Conservation (phyloP, 2,329 filamentous ascomycete genomes). For the Talaromyces sp. region DNA sequence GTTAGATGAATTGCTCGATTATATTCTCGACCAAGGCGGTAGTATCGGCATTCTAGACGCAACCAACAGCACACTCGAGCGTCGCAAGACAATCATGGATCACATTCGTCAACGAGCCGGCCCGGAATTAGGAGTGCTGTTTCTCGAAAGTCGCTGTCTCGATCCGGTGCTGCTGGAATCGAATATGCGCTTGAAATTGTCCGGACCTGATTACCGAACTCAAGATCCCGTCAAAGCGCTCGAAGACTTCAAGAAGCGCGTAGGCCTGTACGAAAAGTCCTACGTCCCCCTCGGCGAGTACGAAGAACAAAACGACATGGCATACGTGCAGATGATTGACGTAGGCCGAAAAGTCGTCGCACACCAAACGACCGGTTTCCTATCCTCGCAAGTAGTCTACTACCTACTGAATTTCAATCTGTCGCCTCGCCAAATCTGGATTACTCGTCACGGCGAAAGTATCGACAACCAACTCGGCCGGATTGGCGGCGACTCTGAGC, state of each 20-base stretch:
- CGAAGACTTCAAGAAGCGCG: slow-evolving; percentile 86
- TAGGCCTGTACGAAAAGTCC: slow-evolving; percentile 87
- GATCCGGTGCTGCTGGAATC: slow-evolving; percentile 82
- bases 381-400: slow-evolving; percentile 86
- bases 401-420: slow-evolving; percentile 97
- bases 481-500: slow-evolving; percentile 82
- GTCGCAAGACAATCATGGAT: slow-evolving; percentile 77
- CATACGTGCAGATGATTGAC: slow-evolving; percentile 97
- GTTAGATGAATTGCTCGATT: slow-evolving; percentile 85
- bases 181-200: slow-evolving; percentile 95
- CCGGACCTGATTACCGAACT: slow-evolving; percentile 90
- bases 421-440: slow-evolving; percentile 94
- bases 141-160: slow-evolving; percentile 90
- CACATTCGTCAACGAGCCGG: slow-evolving; percentile 79
- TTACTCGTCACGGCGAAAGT: slow-evolving; percentile 91
- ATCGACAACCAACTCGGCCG: slow-evolving; percentile 80
- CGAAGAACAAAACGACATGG: slow-evolving; percentile 85
- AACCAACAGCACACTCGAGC: slow-evolving; percentile 89
- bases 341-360: slow-evolving; percentile 92
- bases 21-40: slow-evolving; percentile 75
- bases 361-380: slow-evolving; percentile 84
- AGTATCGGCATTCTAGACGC: slow-evolving; percentile 94
- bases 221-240: slow-evolving; percentile 84
- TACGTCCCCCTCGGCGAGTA: slow-evolving; percentile 88
- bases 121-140: slow-evolving; percentile 80